Percentiles rank a stretch among this genome's conserved stretches.
Conservation (phyloP, 768 basidiomycete genomes). For the Leccinum variicolor region DNA sequence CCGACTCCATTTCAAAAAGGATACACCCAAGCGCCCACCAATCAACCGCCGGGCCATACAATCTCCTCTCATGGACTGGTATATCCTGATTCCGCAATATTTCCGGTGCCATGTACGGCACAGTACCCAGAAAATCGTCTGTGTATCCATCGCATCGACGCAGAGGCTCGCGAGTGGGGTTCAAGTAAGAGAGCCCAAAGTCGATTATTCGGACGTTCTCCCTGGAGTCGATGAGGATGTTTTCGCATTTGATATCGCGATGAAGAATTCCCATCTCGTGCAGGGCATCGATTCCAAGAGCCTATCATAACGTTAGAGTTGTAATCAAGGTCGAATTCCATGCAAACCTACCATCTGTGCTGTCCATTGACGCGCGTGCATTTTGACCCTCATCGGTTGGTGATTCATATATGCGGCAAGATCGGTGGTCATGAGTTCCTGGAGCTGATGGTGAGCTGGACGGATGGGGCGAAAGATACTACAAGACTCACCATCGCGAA, state of each 20-base stretch:
- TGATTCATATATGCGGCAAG: conserved; percentile 28
- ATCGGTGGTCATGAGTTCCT: conserved; percentile 42
- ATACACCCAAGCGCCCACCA: conserved; percentile 45
- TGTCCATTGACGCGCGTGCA: conserved; percentile 36
- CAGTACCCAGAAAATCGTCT: conserved; percentile 33
- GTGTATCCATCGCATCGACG: conserved; percentile 14
- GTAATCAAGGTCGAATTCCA: neutral
- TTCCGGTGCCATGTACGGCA: conserved; percentile 41
- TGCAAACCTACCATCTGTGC: conserved; percentile 35
- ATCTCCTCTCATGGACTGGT: conserved; percentile 1
- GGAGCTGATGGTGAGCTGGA: neutral
- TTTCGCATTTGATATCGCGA: conserved; percentile 68
- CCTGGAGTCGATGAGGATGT: conserved; percentile 52
- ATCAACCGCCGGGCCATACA: conserved; percentile 35
- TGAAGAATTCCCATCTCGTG: conserved; percentile 64
- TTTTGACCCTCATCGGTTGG: conserved; percentile 21
- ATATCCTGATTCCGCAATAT: conserved; percentile 28
- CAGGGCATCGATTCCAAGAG: conserved; percentile 40
- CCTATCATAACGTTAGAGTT: conserved; percentile 23
- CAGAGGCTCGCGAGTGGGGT: conserved; percentile 9
- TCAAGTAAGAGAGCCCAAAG: conserved; percentile 36
- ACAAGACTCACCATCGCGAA: conserved; percentile 39
- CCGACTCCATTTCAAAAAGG: conserved; percentile 35
- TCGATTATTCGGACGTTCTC: conserved; percentile 42
- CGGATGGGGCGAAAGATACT: neutral